A percentile compares a stretch with the other conserved stretches of the same genome.
Evolutionary conservation across 2,329 filamentous ascomycete genomes (phyloP).

Genomic region (Cercospora sp.): DNA sequence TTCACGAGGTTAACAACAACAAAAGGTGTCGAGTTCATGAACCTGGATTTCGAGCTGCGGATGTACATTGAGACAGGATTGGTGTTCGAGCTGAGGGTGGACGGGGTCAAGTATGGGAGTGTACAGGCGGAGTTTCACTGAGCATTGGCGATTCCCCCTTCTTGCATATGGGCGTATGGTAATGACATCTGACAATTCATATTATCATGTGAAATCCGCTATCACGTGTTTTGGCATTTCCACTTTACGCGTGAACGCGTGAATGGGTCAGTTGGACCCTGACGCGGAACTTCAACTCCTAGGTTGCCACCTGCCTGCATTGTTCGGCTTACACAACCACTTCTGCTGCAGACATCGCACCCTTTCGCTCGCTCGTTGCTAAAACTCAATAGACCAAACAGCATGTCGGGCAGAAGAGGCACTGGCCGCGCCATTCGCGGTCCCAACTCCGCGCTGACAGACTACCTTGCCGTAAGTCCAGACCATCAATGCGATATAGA

Average conservation of each 20-base stretch:
- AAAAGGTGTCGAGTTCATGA: conserved; percentile 77
- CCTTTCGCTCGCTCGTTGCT: background rate
- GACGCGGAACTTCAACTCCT: background rate
- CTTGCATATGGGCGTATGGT: background rate
- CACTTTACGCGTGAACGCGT: conserved; percentile 14
- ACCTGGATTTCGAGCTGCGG: conserved; percentile 77
- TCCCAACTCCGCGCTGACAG: conserved; percentile 66
- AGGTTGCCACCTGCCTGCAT: conserved; percentile 7
- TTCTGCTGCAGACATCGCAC: background rate
- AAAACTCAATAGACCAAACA: conserved; percentile 6
- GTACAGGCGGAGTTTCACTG: conserved; percentile 74
- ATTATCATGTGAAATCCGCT: background rate
- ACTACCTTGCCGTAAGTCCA: conserved; percentile 63
- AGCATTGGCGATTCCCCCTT: background rate
- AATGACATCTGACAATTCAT: background rate
- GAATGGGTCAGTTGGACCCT: background rate
- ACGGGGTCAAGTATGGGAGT: conserved; percentile 72
- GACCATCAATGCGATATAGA: background rate
- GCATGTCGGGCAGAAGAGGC: conserved; percentile 41
- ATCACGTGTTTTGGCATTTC: background rate
- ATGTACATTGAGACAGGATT: conserved; percentile 79
- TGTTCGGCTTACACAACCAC: conserved; percentile 2
- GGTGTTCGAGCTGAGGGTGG: conserved; percentile 76
- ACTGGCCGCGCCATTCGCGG: conserved; percentile 54
- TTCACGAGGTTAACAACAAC: conserved; percentile 78